Evolutionary conservation across 1,284 basidiomycete species (phyloP).

Genomic region (Apiotrichum gamsii): DNA sequence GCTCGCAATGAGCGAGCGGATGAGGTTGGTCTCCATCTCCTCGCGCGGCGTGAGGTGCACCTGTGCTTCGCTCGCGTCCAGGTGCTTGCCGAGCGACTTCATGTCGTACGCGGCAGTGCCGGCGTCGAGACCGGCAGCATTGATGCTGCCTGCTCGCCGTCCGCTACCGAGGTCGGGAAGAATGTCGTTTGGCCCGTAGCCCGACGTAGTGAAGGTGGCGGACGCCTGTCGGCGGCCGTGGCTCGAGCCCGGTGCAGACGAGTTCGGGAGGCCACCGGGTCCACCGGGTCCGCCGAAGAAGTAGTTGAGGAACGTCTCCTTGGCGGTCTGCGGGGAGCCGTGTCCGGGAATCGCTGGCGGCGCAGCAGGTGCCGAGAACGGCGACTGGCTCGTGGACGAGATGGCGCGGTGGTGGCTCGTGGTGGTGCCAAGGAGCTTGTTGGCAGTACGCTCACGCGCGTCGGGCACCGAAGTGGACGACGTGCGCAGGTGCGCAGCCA

Average conservation of each 20-base stretch:
- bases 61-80: conserved; percentile 64
- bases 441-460: conserved; percentile 45
- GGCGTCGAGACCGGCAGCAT: conserved; percentile 59
- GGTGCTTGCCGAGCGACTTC: conserved; percentile 95
- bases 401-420: conserved; percentile 15
- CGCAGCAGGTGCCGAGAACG: conserved; percentile 13
- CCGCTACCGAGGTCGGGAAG: conserved; percentile 44
- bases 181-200: conserved; percentile 21
- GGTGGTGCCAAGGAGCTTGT: conserved; percentile 21
- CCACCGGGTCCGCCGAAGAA: conserved; percentile 71
- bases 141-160: conserved; percentile 31
- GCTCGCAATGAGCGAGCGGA: conserved; percentile 85
- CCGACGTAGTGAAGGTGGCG: neutral
- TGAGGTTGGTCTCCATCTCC: conserved; percentile 93
- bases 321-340: conserved; percentile 52
- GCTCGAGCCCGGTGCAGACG: conserved; percentile 1
- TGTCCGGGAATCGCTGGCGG: conserved; percentile 21
- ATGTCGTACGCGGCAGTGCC: conserved; percentile 90
- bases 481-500: conserved; percentile 58
- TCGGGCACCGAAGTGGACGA: conserved; percentile 75
- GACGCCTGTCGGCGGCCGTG: neutral
- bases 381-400: conserved; percentile 13
- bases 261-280: neutral
- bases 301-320: conserved; percentile 89
- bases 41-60: conserved; percentile 66